Evolutionary conservation across 2,329 filamentous ascomycete species (phyloP).

Genomic region (Pleurostoma richardsiae): DNA sequence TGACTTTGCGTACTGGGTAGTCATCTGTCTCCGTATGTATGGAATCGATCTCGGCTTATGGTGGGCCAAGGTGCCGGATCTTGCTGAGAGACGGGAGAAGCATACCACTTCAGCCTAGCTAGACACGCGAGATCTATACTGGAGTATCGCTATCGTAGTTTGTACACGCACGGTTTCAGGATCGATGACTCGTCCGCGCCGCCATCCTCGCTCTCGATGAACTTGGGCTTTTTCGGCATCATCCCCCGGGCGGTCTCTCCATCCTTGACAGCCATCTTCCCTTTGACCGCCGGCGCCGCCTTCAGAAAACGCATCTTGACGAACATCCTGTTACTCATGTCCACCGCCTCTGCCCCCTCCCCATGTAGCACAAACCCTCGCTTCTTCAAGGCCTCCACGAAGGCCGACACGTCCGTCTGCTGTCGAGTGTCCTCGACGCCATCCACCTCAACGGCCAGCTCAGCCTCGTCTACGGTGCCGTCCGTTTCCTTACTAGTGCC

Average conservation of each 20-base stretch:
- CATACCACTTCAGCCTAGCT: not conserved
- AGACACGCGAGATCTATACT: not conserved
- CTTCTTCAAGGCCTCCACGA: slow-evolving; percentile 75
- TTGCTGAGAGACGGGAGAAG: not conserved
- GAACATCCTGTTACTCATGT: slow-evolving; percentile 96
- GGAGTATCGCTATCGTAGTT: slow-evolving; percentile 58
- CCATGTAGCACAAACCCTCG: slow-evolving; percentile 81
- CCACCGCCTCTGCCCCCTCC: slow-evolving; percentile 55
- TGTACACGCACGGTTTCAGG: slow-evolving; percentile 94
- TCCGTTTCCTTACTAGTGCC: slow-evolving; percentile 33
- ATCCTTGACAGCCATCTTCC: slow-evolving; percentile 54
- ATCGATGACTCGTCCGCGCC: slow-evolving; percentile 60
- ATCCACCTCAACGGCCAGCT: slow-evolving; percentile 67
- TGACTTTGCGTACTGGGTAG: too few relatives aligned
- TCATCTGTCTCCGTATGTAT: too few relatives aligned
- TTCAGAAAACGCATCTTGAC: slow-evolving; percentile 96
- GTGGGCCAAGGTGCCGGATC: too few relatives aligned
- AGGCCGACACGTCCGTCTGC: slow-evolving; percentile 82
- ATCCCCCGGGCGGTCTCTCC: slow-evolving; percentile 30
- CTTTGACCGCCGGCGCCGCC: slow-evolving; percentile 65
- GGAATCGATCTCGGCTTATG: too few relatives aligned
- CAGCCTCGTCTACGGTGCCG: slow-evolving; percentile 43
- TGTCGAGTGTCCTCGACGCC: slow-evolving; percentile 57
- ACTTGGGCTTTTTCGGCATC: slow-evolving; percentile 40
- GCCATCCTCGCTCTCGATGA: slow-evolving; percentile 54